A percentile compares a stretch with the other conserved stretches of the same genome.
phyloP scores from a whole-genome alignment of 495 filamentous ascomycete genomes.

The Acidiella bohemica region DNA sequence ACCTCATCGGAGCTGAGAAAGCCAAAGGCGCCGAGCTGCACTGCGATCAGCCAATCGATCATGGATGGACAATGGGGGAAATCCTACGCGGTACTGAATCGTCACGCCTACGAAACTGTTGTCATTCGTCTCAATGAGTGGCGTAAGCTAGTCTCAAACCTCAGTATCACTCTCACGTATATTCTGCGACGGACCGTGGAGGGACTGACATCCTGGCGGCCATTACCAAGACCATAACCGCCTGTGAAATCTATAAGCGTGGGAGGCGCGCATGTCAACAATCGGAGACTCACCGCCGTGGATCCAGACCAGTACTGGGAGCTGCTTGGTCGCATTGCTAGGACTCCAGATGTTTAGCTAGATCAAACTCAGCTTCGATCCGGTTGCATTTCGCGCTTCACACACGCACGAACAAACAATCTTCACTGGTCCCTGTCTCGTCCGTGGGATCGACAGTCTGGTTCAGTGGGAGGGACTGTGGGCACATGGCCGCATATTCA shows the following conservation, averaged over 20 bases:
- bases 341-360: no score
- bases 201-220: no score
- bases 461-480: conserved; percentile 5
- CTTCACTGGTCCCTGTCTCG: conserved; percentile 12
- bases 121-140: conserved; percentile 20
- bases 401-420: conserved; percentile 21
- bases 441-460: not conserved
- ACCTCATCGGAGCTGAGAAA: conserved; percentile 38
- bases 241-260: no score
- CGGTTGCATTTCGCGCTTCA: conserved; percentile 1
- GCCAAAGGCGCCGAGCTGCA: conserved; percentile 39
- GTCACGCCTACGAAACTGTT: conserved; percentile 21
- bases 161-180: no score
- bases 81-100: conserved; percentile 20
- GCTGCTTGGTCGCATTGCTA: no score
- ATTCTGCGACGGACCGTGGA: no score
- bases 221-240: no score
- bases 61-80: not conserved
- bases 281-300: no score
- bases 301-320: no score
- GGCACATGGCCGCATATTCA: conserved; percentile 7
- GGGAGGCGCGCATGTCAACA: no score
- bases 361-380: conserved; percentile 1
- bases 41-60: not conserved
- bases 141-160: no score